These are phyloP conservation scores for Solanum arcanum DNA, from an alignment of 257 asterid species.

Conservation along the genomic window DNA sequence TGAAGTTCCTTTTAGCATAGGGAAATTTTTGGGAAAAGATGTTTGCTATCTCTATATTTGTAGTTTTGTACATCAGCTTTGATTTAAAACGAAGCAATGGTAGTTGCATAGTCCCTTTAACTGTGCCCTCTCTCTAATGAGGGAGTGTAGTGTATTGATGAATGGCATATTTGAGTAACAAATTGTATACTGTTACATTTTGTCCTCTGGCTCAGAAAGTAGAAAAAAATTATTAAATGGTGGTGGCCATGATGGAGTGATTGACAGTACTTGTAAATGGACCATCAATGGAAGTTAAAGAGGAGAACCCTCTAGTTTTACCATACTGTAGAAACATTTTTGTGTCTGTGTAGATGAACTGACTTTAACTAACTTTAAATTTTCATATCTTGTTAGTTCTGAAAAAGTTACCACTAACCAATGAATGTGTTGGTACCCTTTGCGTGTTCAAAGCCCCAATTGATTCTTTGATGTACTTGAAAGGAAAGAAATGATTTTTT, in stretches of 20 bases:
- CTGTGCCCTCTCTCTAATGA: background rate
- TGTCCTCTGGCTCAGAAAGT: background rate
- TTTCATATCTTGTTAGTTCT: background rate
- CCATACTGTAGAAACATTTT: background rate
- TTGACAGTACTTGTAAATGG: background rate
- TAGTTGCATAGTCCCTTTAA: background rate
- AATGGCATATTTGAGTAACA: background rate
- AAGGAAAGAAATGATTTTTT: background rate
- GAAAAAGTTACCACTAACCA: background rate
- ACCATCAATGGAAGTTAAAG: background rate
- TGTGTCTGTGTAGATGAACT: background rate
- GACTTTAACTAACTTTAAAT: background rate
- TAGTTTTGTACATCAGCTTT: conserved; percentile 27
- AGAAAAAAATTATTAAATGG: background rate
- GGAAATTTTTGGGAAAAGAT: conserved; percentile 7
- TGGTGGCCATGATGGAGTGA: background rate
- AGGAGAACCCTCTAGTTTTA: background rate
- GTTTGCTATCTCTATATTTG: conserved; percentile 6
- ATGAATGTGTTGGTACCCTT: background rate
- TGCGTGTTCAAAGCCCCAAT: background rate
- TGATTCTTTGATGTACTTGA: background rate
- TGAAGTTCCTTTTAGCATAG: conserved; percentile 10
- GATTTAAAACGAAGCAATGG: conserved; percentile 1
- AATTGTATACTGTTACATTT: background rate
- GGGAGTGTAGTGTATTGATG: background rate